Evolutionary conservation across 257 asterid species (phyloP).

Genomic region (Craterostigma plantagineum): DNA sequence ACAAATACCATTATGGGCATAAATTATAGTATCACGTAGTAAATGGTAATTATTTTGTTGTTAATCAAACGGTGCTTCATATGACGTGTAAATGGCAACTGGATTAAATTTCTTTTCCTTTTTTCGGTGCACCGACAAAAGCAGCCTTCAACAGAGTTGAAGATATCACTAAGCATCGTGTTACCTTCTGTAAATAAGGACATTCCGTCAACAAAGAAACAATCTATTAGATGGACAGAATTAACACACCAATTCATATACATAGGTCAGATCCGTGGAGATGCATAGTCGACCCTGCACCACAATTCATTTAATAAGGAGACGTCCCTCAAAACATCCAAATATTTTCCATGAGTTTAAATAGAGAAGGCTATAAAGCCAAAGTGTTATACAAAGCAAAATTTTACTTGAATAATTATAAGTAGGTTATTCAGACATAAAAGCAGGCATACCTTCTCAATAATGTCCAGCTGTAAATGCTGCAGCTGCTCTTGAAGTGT

Average conservation of each 20-base stretch:
- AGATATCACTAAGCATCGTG: too few relatives aligned
- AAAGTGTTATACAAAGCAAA: neutral
- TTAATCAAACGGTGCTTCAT: too few relatives aligned
- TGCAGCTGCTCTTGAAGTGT: slow-evolving; percentile 50
- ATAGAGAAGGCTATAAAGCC: neutral
- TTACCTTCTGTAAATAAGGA: too few relatives aligned
- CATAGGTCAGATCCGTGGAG: slow-evolving; percentile 62
- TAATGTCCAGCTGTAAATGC: slow-evolving; percentile 52
- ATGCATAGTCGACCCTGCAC: slow-evolving; percentile 59
- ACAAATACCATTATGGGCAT: slow-evolving; percentile 9
- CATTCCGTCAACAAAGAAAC: neutral
- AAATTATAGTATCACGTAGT: neutral
- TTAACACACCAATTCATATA: slow-evolving; percentile 61
- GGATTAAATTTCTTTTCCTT: too few relatives aligned
- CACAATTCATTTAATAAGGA: slow-evolving; percentile 6
- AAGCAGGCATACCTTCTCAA: slow-evolving; percentile 41
- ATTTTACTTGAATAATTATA: too few relatives aligned
- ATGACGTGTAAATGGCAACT: too few relatives aligned
- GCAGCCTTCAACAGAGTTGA: too few relatives aligned
- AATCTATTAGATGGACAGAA: slow-evolving; percentile 1
- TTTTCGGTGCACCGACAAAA: too few relatives aligned
- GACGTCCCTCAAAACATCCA: neutral
- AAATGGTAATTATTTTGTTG: too few relatives aligned
- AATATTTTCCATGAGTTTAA: neutral
- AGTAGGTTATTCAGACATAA: neutral